A percentile compares a stretch with the other conserved stretches of the same genome.
Conservation (phyloP, 2,329 filamentous ascomycete species). For the Clarireedia paspali region DNA sequence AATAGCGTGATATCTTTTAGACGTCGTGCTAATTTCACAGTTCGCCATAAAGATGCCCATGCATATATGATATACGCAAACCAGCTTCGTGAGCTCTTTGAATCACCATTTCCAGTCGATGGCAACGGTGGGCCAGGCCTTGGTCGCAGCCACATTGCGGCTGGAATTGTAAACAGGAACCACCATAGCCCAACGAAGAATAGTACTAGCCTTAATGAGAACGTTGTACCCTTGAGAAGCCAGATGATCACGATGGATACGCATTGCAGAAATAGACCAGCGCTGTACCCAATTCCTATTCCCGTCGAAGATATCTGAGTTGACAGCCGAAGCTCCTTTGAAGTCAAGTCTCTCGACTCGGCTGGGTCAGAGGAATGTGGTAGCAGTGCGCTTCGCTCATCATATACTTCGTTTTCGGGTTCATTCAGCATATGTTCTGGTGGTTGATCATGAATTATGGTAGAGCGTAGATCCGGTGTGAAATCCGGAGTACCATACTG, state of each 20-base stretch:
- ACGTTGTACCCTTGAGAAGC: conserved; percentile 65
- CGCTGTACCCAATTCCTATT: conserved; percentile 88
- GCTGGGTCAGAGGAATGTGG: conserved; percentile 14
- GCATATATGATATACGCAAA: conserved; percentile 69
- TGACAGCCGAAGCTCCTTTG: conserved; percentile 68
- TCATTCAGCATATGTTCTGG: conserved; percentile 8
- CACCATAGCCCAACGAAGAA: conserved; percentile 89
- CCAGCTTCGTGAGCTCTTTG: conserved; percentile 37
- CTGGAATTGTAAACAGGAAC: conserved; percentile 83
- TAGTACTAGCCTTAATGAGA: conserved; percentile 78
- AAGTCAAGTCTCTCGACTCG: conserved; percentile 39
- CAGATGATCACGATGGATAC: conserved; percentile 72
- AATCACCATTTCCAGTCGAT: conserved; percentile 14
- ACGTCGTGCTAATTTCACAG: conserved; percentile 63
- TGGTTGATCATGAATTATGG: conserved; percentile 14
- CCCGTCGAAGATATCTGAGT: conserved; percentile 88
- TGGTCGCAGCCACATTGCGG: conserved; percentile 78
- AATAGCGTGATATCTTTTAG: conserved; percentile 70
- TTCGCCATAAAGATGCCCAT: conserved; percentile 78
- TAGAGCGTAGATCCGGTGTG: conserved; percentile 22
- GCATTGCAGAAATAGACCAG: conserved; percentile 77
- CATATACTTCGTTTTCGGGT: conserved; percentile 23
- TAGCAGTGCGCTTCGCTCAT: conserved; percentile 43
- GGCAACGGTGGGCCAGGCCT: conserved; percentile 79
- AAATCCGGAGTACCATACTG: conserved; percentile 22